phyloP scores from a whole-genome alignment of 352 stramenopile genomes.

The Halophytophthora batemanensis region DNA sequence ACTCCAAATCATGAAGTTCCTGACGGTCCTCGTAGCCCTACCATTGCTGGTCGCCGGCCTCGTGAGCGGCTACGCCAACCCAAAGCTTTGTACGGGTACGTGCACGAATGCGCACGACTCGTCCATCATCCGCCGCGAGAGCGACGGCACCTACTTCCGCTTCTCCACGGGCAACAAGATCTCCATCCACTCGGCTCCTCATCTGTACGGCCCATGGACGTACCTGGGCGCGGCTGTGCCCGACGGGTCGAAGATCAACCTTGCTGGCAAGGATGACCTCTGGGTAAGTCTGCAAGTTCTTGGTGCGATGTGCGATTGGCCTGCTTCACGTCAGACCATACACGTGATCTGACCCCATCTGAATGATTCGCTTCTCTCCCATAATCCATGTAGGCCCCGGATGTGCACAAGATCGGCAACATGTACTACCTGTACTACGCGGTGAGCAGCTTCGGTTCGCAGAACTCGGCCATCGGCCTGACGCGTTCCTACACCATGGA shows the following conservation, averaged over 20 bases:
- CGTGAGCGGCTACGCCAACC: conserved; percentile 19
- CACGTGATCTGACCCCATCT: background rate
- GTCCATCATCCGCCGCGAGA: conserved; percentile 39
- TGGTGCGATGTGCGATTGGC: background rate
- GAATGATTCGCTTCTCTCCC: background rate
- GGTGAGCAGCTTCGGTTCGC: conserved; percentile 40
- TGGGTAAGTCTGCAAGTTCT: conserved; percentile 20
- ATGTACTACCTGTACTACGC: conserved; percentile 60
- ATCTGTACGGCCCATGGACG: conserved; percentile 38
- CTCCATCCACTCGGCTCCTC: conserved; percentile 39
- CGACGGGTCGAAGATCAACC: conserved; percentile 37
- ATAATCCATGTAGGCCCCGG: conserved; percentile 21
- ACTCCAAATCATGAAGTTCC: conserved; percentile 7
- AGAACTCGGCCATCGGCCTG: conserved; percentile 38
- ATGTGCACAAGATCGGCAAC: conserved; percentile 34
- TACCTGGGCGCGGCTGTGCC: conserved; percentile 43
- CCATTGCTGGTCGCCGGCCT: conserved; percentile 12
- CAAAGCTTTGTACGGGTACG: conserved; percentile 19
- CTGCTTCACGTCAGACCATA: background rate
- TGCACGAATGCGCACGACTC: conserved; percentile 48
- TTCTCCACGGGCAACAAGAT: conserved; percentile 56
- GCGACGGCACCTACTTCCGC: conserved; percentile 51
- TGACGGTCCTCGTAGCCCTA: conserved; percentile 7
- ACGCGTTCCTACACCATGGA: conserved; percentile 40
- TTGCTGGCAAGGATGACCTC: conserved; percentile 42